These are phyloP conservation scores for Clathrospora elynae DNA, from an alignment of 2,329 filamentous ascomycete genomes.

Conservation along the genomic window DNA sequence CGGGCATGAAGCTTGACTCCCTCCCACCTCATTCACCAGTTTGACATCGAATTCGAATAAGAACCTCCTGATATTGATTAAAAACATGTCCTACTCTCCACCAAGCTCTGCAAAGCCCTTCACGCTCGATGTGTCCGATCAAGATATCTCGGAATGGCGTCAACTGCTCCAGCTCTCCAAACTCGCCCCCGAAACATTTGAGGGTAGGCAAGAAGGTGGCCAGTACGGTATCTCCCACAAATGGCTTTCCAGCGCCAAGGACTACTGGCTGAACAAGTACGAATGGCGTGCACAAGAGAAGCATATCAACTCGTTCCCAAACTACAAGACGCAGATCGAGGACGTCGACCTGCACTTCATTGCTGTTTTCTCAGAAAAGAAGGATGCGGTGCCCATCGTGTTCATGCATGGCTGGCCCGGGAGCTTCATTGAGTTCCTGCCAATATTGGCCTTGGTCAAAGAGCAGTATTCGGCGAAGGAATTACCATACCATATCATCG, in stretches of 20 bases:
- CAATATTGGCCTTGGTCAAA: slow-evolving; percentile 54
- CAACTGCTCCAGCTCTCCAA: slow-evolving; percentile 46
- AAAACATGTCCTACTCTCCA: slow-evolving; percentile 41
- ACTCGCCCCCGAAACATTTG: slow-evolving; percentile 40
- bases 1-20: too few relatives aligned
- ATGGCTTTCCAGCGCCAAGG: slow-evolving; percentile 45
- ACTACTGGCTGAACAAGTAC: slow-evolving; percentile 48
- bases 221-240: slow-evolving; percentile 38
- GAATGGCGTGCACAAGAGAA: slow-evolving; percentile 48
- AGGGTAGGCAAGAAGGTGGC: slow-evolving; percentile 34
- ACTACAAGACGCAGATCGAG: slow-evolving; percentile 56
- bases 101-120: slow-evolving; percentile 40
- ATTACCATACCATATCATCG: slow-evolving; percentile 63
- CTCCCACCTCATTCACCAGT: too few relatives aligned
- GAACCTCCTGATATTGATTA: background rate
- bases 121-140: slow-evolving; percentile 41
- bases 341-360: slow-evolving; percentile 59
- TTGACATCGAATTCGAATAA: too few relatives aligned
- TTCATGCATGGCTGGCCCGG: slow-evolving; percentile 64
- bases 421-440: slow-evolving; percentile 63
- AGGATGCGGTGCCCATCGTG: slow-evolving; percentile 59
- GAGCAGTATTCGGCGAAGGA: slow-evolving; percentile 56
- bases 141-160: slow-evolving; percentile 43
- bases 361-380: slow-evolving; percentile 60
- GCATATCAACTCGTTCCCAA: slow-evolving; percentile 58